phyloP scores from a whole-genome alignment of 441 rosid species.

The Lepidium campestre region DNA sequence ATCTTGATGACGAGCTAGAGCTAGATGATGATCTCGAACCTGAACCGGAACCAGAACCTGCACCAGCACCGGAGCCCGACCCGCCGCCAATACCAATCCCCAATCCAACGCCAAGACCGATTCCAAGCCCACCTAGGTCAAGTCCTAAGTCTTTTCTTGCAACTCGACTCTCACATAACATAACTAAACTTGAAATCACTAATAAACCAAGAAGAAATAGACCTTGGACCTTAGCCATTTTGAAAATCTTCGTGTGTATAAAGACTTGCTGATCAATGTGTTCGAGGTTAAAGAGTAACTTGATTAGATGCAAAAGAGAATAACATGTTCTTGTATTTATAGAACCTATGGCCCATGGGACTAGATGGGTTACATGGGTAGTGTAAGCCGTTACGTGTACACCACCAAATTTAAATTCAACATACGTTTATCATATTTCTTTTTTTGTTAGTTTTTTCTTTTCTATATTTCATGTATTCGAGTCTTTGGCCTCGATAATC shows the following conservation, averaged over 20 bases:
- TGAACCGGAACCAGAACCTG: constrained; percentile 27
- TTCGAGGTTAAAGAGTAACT: neutral
- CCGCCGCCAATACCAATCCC: constrained; percentile 56
- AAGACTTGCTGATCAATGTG: neutral
- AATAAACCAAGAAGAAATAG: constrained; percentile 36
- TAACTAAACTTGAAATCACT: constrained; percentile 25
- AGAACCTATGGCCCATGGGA: constrained; percentile 15
- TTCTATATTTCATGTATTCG: no score
- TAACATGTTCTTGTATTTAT: constrained; percentile 19
- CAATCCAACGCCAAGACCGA: constrained; percentile 47
- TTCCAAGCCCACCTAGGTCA: constrained; percentile 52
- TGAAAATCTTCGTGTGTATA: neutral
- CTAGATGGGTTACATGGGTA: neutral
- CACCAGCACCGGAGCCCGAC: constrained; percentile 40
- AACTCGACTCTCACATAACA: constrained; percentile 41
- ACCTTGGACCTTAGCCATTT: constrained; percentile 29
- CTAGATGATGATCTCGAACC: constrained; percentile 35
- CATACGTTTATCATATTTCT: neutral
- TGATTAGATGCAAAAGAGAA: neutral
- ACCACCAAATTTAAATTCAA: constrained; percentile 4
- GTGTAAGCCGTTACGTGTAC: constrained; percentile 22
- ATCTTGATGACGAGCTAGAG: constrained; percentile 39
- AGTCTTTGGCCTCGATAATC: no score
- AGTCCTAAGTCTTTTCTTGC: constrained; percentile 60
- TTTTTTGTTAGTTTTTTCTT: no score